Conservation (phyloP, 352 stramenopile species). For the Globisporangium recalcitrans region DNA sequence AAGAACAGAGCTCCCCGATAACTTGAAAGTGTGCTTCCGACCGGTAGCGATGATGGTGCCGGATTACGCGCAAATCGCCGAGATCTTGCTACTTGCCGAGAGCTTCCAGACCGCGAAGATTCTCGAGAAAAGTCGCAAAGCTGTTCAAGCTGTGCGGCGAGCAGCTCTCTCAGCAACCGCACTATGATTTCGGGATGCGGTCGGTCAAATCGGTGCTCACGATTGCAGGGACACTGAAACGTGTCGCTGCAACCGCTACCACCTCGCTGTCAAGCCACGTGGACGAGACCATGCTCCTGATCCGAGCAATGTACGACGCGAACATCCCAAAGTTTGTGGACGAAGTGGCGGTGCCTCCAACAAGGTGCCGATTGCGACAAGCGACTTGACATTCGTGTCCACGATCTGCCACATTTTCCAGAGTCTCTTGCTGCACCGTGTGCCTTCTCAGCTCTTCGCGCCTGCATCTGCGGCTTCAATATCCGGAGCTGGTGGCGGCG, state of each 20-base stretch:
- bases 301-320: conserved; percentile 90
- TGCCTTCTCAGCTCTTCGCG: conserved; percentile 34
- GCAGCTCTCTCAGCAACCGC: conserved; percentile 76
- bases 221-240: conserved; percentile 69
- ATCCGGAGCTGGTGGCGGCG: neutral
- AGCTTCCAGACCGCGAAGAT: conserved; percentile 66
- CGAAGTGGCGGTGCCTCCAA: conserved; percentile 19
- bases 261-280: conserved; percentile 8
- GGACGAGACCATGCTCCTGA: conserved; percentile 83
- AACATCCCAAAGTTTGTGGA: conserved; percentile 91
- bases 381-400: conserved; percentile 44
- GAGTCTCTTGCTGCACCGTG: conserved; percentile 36
- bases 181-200: conserved; percentile 89
- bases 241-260: conserved; percentile 4
- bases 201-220: conserved; percentile 79
- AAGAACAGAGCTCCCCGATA: conserved; percentile 78
- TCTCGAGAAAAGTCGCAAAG: conserved; percentile 63
- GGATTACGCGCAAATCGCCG: conserved; percentile 77
- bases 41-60: conserved; percentile 88
- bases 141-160: conserved; percentile 83
- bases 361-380: conserved; percentile 40
- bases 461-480: conserved; percentile 11
- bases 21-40: conserved; percentile 80
- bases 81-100: conserved; percentile 81
- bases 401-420: conserved; percentile 61